These are phyloP conservation scores for Helminthosporium solani DNA, from an alignment of 2,329 filamentous ascomycete genomes.

Conservation along the genomic window DNA sequence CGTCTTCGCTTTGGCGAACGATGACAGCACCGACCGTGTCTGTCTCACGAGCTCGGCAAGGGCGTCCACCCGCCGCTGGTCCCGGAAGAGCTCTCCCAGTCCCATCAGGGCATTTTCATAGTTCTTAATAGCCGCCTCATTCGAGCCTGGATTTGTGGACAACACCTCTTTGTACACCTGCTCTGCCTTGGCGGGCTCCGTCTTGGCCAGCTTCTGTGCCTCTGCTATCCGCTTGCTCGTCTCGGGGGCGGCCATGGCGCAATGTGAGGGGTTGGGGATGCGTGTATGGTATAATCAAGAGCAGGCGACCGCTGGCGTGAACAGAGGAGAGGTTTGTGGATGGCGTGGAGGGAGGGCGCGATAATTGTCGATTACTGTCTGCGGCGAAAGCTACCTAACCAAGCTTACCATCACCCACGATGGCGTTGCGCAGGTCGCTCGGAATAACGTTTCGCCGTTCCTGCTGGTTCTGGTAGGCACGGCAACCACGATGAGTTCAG, in stretches of 20 bases:
- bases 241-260: conserved; percentile 43
- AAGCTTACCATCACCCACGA: conserved; percentile 8
- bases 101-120: conserved; percentile 88
- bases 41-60: conserved; percentile 87
- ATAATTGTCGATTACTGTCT: conserved; percentile 1
- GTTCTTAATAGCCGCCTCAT: conserved; percentile 82
- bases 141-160: conserved; percentile 78
- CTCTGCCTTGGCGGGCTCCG: conserved; percentile 81
- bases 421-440: conserved; percentile 2
- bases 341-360: conserved; percentile 2
- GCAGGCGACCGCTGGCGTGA: conserved; percentile 9
- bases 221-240: conserved; percentile 73
- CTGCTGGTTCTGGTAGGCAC: conserved; percentile 3
- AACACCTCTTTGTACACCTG: conserved; percentile 87
- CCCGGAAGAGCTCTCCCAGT: conserved; percentile 88
- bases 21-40: conserved; percentile 87
- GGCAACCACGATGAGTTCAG: conserved; percentile 6
- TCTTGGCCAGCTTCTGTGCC: conserved; percentile 80
- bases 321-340: neutral
- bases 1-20: conserved; percentile 98
- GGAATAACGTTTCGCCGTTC: conserved; percentile 5
- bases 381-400: conserved; percentile 3
- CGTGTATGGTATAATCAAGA: conserved; percentile 1
- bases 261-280: conserved; percentile 1
- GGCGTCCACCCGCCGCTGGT: conserved; percentile 79